Percentiles rank a stretch among this genome's conserved stretches.
Evolutionary conservation across 805 yeast genomes (phyloP).

Genomic region (Zygosaccharomyces pseudorouxii): DNA sequence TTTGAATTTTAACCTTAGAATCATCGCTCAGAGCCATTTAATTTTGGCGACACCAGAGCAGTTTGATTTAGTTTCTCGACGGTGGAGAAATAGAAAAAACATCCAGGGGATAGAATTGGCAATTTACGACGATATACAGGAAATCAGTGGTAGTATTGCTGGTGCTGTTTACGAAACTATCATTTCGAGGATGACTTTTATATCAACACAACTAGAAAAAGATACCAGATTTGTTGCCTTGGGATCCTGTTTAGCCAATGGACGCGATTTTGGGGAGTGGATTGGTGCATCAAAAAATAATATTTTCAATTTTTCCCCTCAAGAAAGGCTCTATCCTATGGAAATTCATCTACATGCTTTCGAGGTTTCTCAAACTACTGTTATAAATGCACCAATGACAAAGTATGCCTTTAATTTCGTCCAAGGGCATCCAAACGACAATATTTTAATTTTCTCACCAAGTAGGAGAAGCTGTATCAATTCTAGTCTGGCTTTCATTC

Average conservation of each 20-base stretch:
- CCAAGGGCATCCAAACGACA: slow-evolving; percentile 31
- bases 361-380: slow-evolving; percentile 36
- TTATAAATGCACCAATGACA: slow-evolving; percentile 45
- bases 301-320: slow-evolving; percentile 66
- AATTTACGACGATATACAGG: slow-evolving; percentile 70
- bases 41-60: slow-evolving; percentile 75
- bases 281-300: slow-evolving; percentile 60
- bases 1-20: slow-evolving; percentile 46
- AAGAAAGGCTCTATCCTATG: slow-evolving; percentile 51
- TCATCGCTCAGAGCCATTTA: slow-evolving; percentile 59
- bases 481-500: slow-evolving; percentile 43
- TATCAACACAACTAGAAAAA: slow-evolving; percentile 59
- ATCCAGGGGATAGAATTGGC: slow-evolving; percentile 64
- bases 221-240: slow-evolving; percentile 63
- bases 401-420: slow-evolving; percentile 46
- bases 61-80: slow-evolving; percentile 65
- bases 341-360: slow-evolving; percentile 53
- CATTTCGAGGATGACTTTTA: slow-evolving; percentile 66
- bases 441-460: slow-evolving; percentile 54
- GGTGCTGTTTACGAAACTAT: slow-evolving; percentile 69
- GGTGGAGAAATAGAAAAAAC: slow-evolving; percentile 77
- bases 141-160: slow-evolving; percentile 49
- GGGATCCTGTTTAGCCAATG: slow-evolving; percentile 65
- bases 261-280: slow-evolving; percentile 82
- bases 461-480: slow-evolving; percentile 51